Base-by-base conservation (phyloP, 192 early-diverging fungal species). In the Paraglomus occultum region DNA sequence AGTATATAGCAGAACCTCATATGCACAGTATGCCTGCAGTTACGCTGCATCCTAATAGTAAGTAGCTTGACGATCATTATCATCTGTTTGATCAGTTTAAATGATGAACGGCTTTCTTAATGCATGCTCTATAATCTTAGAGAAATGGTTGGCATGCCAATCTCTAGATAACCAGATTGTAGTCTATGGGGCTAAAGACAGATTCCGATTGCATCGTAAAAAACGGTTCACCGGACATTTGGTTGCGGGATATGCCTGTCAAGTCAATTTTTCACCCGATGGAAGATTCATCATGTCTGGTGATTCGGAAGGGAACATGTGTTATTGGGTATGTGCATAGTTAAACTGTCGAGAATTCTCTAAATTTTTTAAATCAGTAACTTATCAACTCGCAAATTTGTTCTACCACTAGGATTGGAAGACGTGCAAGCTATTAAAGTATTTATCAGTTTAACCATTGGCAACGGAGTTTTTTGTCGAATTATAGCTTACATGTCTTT, bases 21-120 rank as follows among this genome's bases (percentile, higher is more conserved):
- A 97, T 99, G 95, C 94, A 97, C 66, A 91, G 91, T 23, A 94
- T 99, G 87, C 96, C 97, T 10, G 85, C 94, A 6, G 95, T 96
- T 11, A 85, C 97, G 0, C 73, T 94, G 53, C 89, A 91, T 73
- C 95, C 92, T 12, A 93, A 87, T 70, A 82, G 93, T 93, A 86
- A 80, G 85, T 85, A 12, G 66, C 1, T 39, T 49, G 49, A 57
- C 64, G 0, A 57, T 74, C 23, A 51, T 22, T 47, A 14, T 23
- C 31, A 15, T 31, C 53, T 17, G 14, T 66, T 17, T 66, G 14
- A 4, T 20, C 67, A 40, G 20, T 18, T 11, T 48, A 53, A 54
- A 15, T 61, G 49, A 17, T 61, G 44, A 43, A 40, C 10, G n/a
- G 4, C n/a, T 48, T 65, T 38, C 43, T 57, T 48, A 51, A 10